These are phyloP conservation scores for Sporothrix pseudoabietina DNA, from an alignment of 2,329 filamentous ascomycete species.

Conservation along the genomic window DNA sequence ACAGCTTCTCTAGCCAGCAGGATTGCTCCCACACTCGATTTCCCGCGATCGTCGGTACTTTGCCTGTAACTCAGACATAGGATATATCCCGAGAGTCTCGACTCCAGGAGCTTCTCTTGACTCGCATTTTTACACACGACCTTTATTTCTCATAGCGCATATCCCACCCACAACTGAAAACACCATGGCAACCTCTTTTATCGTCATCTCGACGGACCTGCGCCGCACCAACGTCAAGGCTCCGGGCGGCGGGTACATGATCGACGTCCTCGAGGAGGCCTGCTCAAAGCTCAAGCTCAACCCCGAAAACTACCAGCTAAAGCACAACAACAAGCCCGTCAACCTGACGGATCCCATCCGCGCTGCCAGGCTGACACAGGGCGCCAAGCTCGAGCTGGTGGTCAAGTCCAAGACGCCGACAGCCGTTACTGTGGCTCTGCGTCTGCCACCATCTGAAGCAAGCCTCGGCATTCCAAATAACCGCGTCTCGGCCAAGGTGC, in stretches of 20 bases:
- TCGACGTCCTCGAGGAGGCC: constrained; percentile 83
- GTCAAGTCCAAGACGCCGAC: constrained; percentile 82
- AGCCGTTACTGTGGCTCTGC: constrained; percentile 84
- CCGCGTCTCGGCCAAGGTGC: constrained; percentile 79
- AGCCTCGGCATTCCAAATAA: constrained; percentile 59
- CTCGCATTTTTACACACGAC: constrained; percentile 40
- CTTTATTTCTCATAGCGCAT: background rate
- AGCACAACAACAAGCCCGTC: constrained; percentile 83
- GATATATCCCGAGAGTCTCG: background rate
- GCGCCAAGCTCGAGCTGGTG: constrained; percentile 90
- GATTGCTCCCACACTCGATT: background rate
- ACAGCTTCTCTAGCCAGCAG: background rate
- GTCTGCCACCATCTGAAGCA: constrained; percentile 74
- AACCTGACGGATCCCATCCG: constrained; percentile 85
- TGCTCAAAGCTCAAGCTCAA: constrained; percentile 78
- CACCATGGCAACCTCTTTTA: constrained; percentile 82
- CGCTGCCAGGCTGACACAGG: constrained; percentile 76
- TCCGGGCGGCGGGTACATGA: constrained; percentile 75
- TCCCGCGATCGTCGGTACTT: background rate
- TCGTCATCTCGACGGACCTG: constrained; percentile 80
- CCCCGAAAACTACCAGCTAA: constrained; percentile 75
- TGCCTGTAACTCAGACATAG: background rate
- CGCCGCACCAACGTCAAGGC: constrained; percentile 82
- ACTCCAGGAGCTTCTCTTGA: constrained; percentile 38
- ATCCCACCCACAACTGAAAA: background rate